Evolutionary conservation across 1,284 basidiomycete species (phyloP), one percentile per base, ranked within the genome.

Genomic region (Ceraceosorus bombacis): DNA sequence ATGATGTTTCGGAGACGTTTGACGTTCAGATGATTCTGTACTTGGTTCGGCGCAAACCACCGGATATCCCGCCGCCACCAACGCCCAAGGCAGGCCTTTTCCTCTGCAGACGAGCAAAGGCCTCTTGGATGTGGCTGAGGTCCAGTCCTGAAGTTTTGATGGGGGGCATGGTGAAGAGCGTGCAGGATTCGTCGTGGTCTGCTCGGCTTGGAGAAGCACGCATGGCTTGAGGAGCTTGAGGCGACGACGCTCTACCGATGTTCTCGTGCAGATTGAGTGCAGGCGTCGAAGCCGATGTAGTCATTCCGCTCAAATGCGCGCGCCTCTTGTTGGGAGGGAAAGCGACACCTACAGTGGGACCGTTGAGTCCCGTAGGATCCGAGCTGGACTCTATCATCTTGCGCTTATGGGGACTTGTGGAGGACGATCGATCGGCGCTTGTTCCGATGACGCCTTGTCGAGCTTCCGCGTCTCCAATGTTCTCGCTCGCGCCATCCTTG

Each of bases 51-150:
- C 71, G 64, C 9, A 74, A 59, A 2, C 72, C 72, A n/a, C 72
- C 72, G 39, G 67, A 64, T 2, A 66, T 65, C 2, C 71, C 64
- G 39, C 68, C 41, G 5, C 63, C 43, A 9, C 69, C 68, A 13
- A 63, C 58, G 15, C 63, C 53, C 36, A 75, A 60, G 1, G 71
- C 60, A 5, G 65, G 59, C 13, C 63, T 57, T 39, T 61, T 58
- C 5, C 70, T 61, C 58, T 76, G 73, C 36, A 75, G 60, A 39
- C 70, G 57, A 1, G 73, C 63, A 50, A 76, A 76, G 0, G 74
- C 73, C 55, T 75, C 74, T 46, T 68, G 72, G 53, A 76, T 69
- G 57, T 76, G 74, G 27, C 66, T 64, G 6, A 68, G 61, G 27
- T 41, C 41, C n/a, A 61, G 60, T 17, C 15, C 38, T 17, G n/a